Base-by-base conservation (phyloP, 2,329 filamentous ascomycete species). In the Dryadomyces quercus-mongolicae region DNA sequence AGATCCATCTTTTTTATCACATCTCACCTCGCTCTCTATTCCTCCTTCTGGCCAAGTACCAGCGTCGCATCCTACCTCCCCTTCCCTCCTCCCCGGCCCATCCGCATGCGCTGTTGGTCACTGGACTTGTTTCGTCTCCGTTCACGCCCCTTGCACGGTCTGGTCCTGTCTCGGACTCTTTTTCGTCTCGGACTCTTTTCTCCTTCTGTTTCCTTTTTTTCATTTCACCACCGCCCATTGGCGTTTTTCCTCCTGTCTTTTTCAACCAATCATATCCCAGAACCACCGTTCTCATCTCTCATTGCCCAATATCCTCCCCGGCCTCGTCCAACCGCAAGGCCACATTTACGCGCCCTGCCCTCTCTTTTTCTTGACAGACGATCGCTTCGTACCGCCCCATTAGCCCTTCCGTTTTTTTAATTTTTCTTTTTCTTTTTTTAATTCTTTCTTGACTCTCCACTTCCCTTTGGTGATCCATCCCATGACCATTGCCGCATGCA, bases 71-170 rank as follows among this genome's bases (percentile, higher is more conserved):
- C 3, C 36, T 38, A 10, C 36, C 36, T 22, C 22, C 49, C 31
- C 22, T 21, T 36, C 22, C 42, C 31, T 52, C 34, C 15, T 46
- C 56, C 57, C 57, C 48, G 21, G 46, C 18, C 43, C 51, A 49
- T 21, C 54, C 44, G 57, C 57, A 59, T 59, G 47, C 20, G 21
- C 38, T 16, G 40, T 42, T 34, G 25, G 54, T 57, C 56, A 59
- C 56, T 54, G 53, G 56, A 54, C 48, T 36, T 13, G 31, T 34
- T 16, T 8, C 18, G 18, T 16, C 38, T 13, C 16, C 34, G 16
- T 36, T 6, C 34, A 20, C 18, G n/a, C 20, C n/a, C 9, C 36
- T n/a, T 22, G 12, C 22, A 22, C 20, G 20, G n/a, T 21, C 21
- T 20, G 12, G 4, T 22, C 20, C 15, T 15, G 2, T 25, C 20